Conservation (phyloP, 2,329 filamentous ascomycete genomes). For the Clarireedia homoeocarpa region DNA sequence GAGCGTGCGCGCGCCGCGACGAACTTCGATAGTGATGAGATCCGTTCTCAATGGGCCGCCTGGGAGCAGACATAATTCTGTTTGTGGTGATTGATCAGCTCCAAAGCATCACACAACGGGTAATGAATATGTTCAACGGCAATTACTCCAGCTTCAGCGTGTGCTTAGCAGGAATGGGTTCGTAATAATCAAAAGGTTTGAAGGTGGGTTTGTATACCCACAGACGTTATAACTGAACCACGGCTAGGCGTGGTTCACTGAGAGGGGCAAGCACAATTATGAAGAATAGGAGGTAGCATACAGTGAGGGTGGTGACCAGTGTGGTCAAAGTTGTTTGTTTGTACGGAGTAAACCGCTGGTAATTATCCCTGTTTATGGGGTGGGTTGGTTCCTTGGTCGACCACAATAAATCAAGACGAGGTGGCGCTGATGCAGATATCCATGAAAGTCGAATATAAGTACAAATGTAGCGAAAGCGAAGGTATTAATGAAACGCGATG, state of each 20-base stretch:
- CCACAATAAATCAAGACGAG: slow-evolving; percentile 20
- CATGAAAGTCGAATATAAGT: background rate
- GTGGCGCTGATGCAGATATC: slow-evolving; percentile 12
- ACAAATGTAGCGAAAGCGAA: background rate
- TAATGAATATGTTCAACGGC: slow-evolving; percentile 4
- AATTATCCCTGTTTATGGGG: slow-evolving; percentile 21
- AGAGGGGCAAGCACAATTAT: slow-evolving; percentile 3
- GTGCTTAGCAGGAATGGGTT: background rate
- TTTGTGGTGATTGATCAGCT: background rate
- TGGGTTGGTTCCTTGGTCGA: slow-evolving; percentile 27
- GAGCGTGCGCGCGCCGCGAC: slow-evolving; percentile 55
- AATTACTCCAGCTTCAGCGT: background rate
- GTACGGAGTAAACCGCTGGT: slow-evolving; percentile 13
- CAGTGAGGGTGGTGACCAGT: slow-evolving; percentile 18
- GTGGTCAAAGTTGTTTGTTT: slow-evolving; percentile 20
- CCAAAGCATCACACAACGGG: background rate
- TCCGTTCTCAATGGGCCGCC: slow-evolving; percentile 39
- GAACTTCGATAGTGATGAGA: slow-evolving; percentile 61
- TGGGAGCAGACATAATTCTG: slow-evolving; percentile 49
- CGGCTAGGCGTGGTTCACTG: background rate
- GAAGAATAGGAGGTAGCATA: slow-evolving; percentile 17
- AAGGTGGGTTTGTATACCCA: background rate
- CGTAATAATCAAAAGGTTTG: slow-evolving; percentile 1
- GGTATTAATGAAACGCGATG: background rate
- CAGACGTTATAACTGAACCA: background rate